Evolutionary conservation across 331 rosid genomes (phyloP).

Genomic region (Saraca asoca): DNA sequence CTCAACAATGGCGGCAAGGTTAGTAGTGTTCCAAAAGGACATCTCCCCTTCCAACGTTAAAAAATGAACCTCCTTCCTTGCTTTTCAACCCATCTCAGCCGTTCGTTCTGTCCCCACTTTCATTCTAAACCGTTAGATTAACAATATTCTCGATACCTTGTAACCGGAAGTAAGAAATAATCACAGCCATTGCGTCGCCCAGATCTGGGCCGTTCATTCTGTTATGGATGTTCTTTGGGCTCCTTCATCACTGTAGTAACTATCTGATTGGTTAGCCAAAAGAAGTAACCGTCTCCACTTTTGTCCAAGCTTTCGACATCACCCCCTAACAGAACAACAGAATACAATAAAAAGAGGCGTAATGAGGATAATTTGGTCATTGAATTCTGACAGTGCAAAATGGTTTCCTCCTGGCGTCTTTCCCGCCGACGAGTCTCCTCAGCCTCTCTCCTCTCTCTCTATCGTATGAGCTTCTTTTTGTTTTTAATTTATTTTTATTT

Average conservation of each 20-base stretch:
- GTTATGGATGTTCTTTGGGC: conserved; percentile 54
- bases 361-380: conserved; percentile 21
- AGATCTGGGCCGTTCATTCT: conserved; percentile 65
- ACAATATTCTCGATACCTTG: neutral
- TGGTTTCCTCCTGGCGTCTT: neutral
- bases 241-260: conserved; percentile 16
- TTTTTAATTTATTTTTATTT: no score
- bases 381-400: neutral
- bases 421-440: conserved; percentile 34
- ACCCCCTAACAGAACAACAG: conserved; percentile 30
- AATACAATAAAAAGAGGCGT: no score
- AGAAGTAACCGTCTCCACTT: conserved; percentile 18
- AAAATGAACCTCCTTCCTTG: neutral
- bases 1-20: conserved; percentile 81
- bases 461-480: neutral
- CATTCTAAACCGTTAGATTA: conserved; percentile 37
- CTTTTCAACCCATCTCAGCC: conserved; percentile 36
- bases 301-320: conserved; percentile 19
- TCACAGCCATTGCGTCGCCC: conserved; percentile 52
- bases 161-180: neutral
- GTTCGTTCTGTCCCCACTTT: neutral
- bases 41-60: conserved; percentile 20
- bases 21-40: neutral
- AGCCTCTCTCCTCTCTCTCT: neutral
- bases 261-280: no score